These are phyloP conservation scores for Sclerotinia trifoliorum DNA, from an alignment of 2,329 filamentous ascomycete species.

Conservation along the genomic window DNA sequence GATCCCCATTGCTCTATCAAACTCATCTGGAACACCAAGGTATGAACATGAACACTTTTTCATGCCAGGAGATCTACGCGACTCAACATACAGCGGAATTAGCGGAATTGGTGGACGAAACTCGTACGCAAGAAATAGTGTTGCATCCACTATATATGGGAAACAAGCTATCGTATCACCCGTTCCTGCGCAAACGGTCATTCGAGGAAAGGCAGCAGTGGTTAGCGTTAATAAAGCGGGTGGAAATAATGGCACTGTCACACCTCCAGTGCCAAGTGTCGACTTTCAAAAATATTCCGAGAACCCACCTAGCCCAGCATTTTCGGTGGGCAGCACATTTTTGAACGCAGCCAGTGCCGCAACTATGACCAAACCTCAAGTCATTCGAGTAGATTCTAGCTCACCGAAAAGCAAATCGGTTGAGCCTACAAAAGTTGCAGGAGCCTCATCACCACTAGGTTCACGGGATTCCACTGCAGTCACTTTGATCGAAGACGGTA, in stretches of 20 bases:
- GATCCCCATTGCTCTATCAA: constrained; percentile 68
- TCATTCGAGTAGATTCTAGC: constrained; percentile 53
- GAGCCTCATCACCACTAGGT: constrained; percentile 20
- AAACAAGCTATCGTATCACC: constrained; percentile 82
- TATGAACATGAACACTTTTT: constrained; percentile 87
- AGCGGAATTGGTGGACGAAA: constrained; percentile 51
- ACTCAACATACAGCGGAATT: constrained; percentile 83
- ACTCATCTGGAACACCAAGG: constrained; percentile 54
- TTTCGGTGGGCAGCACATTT: constrained; percentile 68
- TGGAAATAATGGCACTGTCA: constrained; percentile 50
- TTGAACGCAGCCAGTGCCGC: constrained; percentile 61
- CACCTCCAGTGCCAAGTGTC: constrained; percentile 72
- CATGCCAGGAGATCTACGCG: constrained; percentile 82
- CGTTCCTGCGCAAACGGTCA: constrained; percentile 78
- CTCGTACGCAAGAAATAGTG: constrained; percentile 66
- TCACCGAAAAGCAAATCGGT: background rate
- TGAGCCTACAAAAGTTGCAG: background rate
- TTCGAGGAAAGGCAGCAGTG: constrained; percentile 84
- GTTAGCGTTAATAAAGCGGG: constrained; percentile 80
- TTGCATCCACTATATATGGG: constrained; percentile 91
- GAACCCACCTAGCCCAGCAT: constrained; percentile 56
- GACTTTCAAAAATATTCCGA: constrained; percentile 59
- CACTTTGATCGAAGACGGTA: constrained; percentile 53
- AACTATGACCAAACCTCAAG: constrained; percentile 57
- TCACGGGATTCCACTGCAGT: constrained; percentile 46